These are phyloP conservation scores for Rhizopus microsporus DNA, from an alignment of 371 early-diverging fungal species.

Conservation along the genomic window DNA sequence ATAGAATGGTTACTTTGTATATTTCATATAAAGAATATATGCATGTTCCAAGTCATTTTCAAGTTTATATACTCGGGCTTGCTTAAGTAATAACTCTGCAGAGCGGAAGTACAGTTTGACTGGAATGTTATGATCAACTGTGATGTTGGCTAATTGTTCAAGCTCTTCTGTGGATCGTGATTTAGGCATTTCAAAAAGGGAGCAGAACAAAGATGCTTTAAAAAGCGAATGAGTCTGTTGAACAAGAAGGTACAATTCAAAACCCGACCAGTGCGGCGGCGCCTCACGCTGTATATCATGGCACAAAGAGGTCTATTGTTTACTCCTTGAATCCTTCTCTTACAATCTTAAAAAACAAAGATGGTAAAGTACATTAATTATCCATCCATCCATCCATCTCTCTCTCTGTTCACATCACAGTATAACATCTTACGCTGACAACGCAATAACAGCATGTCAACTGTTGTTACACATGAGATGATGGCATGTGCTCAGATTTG, in stretches of 20 bases:
- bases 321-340: slow-evolving; percentile 22
- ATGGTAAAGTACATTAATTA: slow-evolving; percentile 22
- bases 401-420: not conserved
- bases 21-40: slow-evolving; percentile 57
- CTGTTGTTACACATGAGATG: not conserved
- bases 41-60: slow-evolving; percentile 59
- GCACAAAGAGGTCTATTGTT: not conserved
- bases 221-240: not conserved
- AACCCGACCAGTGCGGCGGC: not conserved
- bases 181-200: slow-evolving; percentile 8
- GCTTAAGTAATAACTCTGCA: slow-evolving; percentile 52
- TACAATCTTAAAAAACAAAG: slow-evolving; percentile 24
- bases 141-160: slow-evolving; percentile 31
- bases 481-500: not conserved
- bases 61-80: slow-evolving; percentile 53
- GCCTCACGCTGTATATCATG: not conserved
- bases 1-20: slow-evolving; percentile 47
- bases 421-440: too few species aligned
- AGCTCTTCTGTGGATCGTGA: slow-evolving; percentile 47
- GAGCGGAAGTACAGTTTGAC: slow-evolving; percentile 61
- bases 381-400: slow-evolving; percentile 14
- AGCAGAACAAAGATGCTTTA: not conserved
- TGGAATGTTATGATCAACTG: slow-evolving; percentile 46
- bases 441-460: not conserved
- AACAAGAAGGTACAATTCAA: too few species aligned